Conservation (phyloP, 139 green algal genomes). For the Volvox africanus region DNA sequence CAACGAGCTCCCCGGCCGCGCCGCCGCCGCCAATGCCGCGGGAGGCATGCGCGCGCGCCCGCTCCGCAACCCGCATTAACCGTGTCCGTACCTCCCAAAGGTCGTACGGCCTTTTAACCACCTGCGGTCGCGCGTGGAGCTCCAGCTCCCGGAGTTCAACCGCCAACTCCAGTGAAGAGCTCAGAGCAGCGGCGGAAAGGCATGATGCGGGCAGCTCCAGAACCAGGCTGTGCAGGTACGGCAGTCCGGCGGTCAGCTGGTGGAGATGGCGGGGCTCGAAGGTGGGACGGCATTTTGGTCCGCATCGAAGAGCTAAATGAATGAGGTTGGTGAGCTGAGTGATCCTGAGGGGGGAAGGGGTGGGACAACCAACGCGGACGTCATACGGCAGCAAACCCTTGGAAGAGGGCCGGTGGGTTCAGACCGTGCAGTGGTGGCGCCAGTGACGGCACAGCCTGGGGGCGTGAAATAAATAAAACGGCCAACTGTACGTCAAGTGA, state of each 20-base stretch:
- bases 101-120: not conserved
- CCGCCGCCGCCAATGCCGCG: too few species aligned
- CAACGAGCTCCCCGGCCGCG: not conserved
- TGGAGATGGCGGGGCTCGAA: not conserved
- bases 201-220: slow-evolving; percentile 12
- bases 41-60: not conserved
- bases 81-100: not conserved
- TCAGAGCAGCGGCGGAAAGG: not conserved
- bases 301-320: not conserved
- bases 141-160: not conserved
- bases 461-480: not conserved
- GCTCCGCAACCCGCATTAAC: not conserved
- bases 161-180: not conserved
- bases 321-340: not conserved
- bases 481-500: too few species aligned
- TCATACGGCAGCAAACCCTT: not conserved
- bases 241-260: not conserved
- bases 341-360: not conserved
- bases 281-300: not conserved
- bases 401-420: not conserved
- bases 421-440: too few species aligned
- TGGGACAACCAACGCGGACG: too few species aligned
- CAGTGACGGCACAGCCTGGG: not conserved
- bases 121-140: not conserved
- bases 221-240: not conserved